phyloP scores from a whole-genome alignment of 1,139 yeast genomes.

The Debaryomyces singareniensis region DNA sequence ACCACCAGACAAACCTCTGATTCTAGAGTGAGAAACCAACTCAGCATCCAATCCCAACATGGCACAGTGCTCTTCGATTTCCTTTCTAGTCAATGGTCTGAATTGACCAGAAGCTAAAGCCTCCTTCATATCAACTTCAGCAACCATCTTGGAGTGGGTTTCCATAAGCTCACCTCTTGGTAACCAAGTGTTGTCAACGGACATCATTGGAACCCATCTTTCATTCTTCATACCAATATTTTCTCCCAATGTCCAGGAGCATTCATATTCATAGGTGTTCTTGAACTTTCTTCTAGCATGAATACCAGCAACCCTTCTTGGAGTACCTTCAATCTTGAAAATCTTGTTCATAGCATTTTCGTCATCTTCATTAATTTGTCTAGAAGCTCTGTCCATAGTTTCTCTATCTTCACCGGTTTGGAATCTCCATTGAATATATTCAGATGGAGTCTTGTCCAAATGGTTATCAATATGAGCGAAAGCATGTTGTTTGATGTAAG shows the following conservation, averaged over 20 bases:
- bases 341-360: conserved; percentile 99
- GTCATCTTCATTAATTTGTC: conserved; percentile 95
- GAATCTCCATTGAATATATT: conserved; percentile 99
- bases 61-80: conserved; percentile 97
- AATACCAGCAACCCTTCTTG: conserved; percentile 94
- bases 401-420: conserved; percentile 99
- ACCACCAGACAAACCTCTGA: conserved; percentile 99
- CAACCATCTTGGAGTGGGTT: conserved; percentile 98
- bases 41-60: conserved; percentile 98
- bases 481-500: conserved; percentile 99
- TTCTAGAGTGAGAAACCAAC: conserved; percentile 98
- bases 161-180: conserved; percentile 99
- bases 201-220: conserved; percentile 99
- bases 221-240: conserved; percentile 98
- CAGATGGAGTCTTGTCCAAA: conserved; percentile 98
- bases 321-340: conserved; percentile 97
- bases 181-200: conserved; percentile 99
- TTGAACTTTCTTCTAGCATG: conserved; percentile 99
- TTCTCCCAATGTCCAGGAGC: conserved; percentile 95
- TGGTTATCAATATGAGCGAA: conserved; percentile 98
- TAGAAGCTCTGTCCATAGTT: conserved; percentile 99
- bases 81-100: conserved; percentile 99
- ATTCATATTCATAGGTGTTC: conserved; percentile 99
- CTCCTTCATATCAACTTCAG: conserved; percentile 99
- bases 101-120: conserved; percentile 99